These are phyloP conservation scores for Pseudogymnoascus verrucosus DNA, from an alignment of 2,329 filamentous ascomycete species.

Conservation along the genomic window DNA sequence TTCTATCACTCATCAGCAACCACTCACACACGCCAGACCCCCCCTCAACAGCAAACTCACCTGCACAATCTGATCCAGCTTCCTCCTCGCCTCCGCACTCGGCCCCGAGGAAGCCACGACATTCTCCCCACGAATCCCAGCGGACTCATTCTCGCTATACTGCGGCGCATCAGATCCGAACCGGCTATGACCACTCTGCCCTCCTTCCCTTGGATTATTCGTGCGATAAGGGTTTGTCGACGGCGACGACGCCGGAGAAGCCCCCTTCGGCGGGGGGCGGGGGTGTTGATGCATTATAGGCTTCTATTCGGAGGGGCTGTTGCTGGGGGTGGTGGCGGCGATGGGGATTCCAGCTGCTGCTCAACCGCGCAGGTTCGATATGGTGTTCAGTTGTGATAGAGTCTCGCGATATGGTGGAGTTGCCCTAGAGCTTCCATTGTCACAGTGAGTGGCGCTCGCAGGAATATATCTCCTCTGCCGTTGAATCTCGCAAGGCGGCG, in stretches of 20 bases:
- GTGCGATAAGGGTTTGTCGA: conserved; percentile 64
- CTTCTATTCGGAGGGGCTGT: background rate
- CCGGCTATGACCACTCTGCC: conserved; percentile 35
- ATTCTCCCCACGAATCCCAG: conserved; percentile 36
- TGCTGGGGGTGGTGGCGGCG: background rate
- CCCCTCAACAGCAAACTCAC: conserved; percentile 38
- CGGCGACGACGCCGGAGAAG: conserved; percentile 64
- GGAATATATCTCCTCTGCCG: background rate
- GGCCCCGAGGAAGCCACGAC: conserved; percentile 40
- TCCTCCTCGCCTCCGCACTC: conserved; percentile 61
- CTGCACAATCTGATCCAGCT: conserved; percentile 90
- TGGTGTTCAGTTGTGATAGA: background rate
- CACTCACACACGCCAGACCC: conserved; percentile 19
- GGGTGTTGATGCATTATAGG: conserved; percentile 81
- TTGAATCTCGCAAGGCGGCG: background rate
- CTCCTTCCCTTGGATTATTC: conserved; percentile 66
- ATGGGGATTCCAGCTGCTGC: background rate
- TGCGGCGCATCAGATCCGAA: conserved; percentile 40
- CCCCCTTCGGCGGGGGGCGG: conserved; percentile 62
- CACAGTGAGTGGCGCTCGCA: background rate
- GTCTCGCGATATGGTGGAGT: conserved; percentile 4
- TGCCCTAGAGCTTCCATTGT: conserved; percentile 10
- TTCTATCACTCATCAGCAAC: conserved; percentile 49
- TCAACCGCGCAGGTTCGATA: background rate
- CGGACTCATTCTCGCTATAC: conserved; percentile 40